Conservation (phyloP, 352 stramenopile genomes). For the Phytophthora cryptogea region DNA sequence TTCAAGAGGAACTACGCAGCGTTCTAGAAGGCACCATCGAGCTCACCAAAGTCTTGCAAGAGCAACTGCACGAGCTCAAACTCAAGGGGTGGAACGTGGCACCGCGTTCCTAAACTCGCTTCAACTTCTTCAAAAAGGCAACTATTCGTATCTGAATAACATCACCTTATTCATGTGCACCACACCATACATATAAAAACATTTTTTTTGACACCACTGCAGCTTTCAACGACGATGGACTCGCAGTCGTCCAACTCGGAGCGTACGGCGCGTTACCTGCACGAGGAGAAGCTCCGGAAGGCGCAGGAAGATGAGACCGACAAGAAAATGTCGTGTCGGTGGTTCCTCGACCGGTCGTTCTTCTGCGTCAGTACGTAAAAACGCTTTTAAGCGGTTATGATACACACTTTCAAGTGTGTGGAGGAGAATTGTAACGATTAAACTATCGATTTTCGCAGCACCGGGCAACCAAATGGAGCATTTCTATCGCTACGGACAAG, state of each 20-base stretch:
- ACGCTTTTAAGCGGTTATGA: not conserved
- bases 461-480: slow-evolving; percentile 82
- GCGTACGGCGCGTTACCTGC: slow-evolving; percentile 67
- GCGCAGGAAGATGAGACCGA: slow-evolving; percentile 32
- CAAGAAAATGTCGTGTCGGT: slow-evolving; percentile 72
- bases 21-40: slow-evolving; percentile 70
- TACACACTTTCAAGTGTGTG: slow-evolving; percentile 9
- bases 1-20: slow-evolving; percentile 74
- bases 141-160: slow-evolving; percentile 5
- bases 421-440: slow-evolving; percentile 20
- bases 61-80: slow-evolving; percentile 81
- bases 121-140: slow-evolving; percentile 11
- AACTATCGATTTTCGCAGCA: slow-evolving; percentile 37
- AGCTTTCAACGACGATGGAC: slow-evolving; percentile 18
- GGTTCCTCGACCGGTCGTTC: slow-evolving; percentile 83
- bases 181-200: not conserved
- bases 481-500: slow-evolving; percentile 73
- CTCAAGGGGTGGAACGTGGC: slow-evolving; percentile 80
- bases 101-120: slow-evolving; percentile 12
- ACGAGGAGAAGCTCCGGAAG: slow-evolving; percentile 44
- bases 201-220: not conserved
- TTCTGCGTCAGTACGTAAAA: slow-evolving; percentile 81
- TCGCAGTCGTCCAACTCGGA: slow-evolving; percentile 45
- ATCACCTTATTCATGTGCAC: slow-evolving; percentile 4
- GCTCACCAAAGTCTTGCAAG: slow-evolving; percentile 71